Base-by-base conservation (phyloP, 192 early-diverging fungal genomes). In the Coemansia sp. region DNA sequence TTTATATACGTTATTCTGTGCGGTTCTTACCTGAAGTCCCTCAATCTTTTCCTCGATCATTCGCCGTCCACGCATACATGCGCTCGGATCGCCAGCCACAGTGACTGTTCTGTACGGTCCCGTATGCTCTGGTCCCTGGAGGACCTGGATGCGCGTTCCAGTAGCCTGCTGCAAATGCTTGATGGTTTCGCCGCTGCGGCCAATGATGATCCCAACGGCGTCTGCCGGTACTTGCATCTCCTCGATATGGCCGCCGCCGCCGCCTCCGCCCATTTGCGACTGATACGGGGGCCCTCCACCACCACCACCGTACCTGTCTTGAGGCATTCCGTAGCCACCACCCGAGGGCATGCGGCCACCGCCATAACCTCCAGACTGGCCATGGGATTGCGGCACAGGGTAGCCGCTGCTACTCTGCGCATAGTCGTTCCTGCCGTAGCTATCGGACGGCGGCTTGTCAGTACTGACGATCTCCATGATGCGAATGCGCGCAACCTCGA, bases 381-480 rank as follows among this genome's bases (percentile, higher is more conserved):
- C 55, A 33, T 57, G 50, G 2, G 50, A 2, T 15, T 40, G 38
- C 38, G 38, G 38, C 38, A 40, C 5, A 1, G 38, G 11, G 9
- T 8, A 40, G 38, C 11, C 7, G 5, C 50, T 19, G 15, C 50
- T 9, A 15, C 53, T 41, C 42, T 13, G 63, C 0, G 20, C 55
- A 35, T 57, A 36, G 14, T 57, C 55, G 9, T 19, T 7, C 17
- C 55, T 33, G 2, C 49, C 49, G 22, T 25, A 29, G 9, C 32
- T 17, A 17, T 17, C 42, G 6, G 54, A 8, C 0, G n/a, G 38
- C 8, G 56, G 50, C 10, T 56, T 42, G 8, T 79, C 76, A 1
- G 54, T 43, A 43, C 73, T 82, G 22, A 94, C 84, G 67, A 93
- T 88, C 63, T 92, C 91, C 67, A 88, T 84, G 73, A 95, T 92